Base-by-base conservation (phyloP, 2,329 filamentous ascomycete genomes). In the Lomentospora prolificans region DNA sequence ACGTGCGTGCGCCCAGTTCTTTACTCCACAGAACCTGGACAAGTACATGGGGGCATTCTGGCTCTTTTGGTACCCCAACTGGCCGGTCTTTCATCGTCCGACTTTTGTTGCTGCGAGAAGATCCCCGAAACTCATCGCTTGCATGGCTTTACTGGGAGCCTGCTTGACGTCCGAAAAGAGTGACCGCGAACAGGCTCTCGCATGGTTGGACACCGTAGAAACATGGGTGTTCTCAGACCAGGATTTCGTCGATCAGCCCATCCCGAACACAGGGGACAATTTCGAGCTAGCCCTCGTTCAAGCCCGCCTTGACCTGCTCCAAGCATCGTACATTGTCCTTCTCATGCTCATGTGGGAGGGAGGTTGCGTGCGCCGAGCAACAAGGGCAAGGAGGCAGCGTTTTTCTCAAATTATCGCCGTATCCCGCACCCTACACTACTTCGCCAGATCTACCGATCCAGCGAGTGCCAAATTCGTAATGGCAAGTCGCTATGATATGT, bases 321-420 rank as follows among this genome's bases (percentile, higher is more conserved):
- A 48, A 5, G 44, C 44, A 14, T 22, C 44, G 2, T 48, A 22
- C 22, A 19, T 25, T 25, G 12, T 22, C 5, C 44, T 48, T 22
- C 44, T 48, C 17, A 48, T 48, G 44, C 44, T 48, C 17, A 22
- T 48, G 17, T 48, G 44, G 44, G 44, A 48, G 44, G 44, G 44
- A 22, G 12, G 17, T 12, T 12, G 5, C 17, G 17, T 12, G 44
- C 14, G 44, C 10, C 17, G 19, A 19, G 44, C 44, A 4, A 48
- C 44, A 14, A n/a, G 44, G 22, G 44, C 44, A 10, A 22, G 44
- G 44, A 48, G 44, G 10, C 5, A 22, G 12, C 44, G 22, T 22
- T 48, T 48, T 8, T 25, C 44, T 2, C 17, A 48, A 10, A 48
- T 48, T 25, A 22, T 48, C 22, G 22, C 17, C 10, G 44, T 25